Percentiles rank a stretch among this genome's conserved stretches.
These are phyloP conservation scores for Ambrosiella beaveri DNA, from an alignment of 2,329 filamentous ascomycete genomes.

Conservation along the genomic window DNA sequence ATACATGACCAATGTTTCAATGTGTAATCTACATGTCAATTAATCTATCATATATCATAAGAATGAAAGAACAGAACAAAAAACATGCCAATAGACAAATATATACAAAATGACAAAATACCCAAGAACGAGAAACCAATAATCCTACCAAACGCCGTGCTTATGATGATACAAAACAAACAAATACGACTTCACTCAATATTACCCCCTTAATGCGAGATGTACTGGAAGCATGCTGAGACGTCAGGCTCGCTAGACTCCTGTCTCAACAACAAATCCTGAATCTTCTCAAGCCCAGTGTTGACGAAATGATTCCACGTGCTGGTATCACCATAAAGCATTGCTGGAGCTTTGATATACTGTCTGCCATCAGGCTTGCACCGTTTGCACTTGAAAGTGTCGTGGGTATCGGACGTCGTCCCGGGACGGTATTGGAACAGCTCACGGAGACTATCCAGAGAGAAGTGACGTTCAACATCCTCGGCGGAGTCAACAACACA, in stretches of 20 bases:
- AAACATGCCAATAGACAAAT: background rate
- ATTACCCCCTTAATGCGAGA: slow-evolving; percentile 49
- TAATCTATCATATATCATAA: background rate
- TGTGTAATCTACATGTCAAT: background rate
- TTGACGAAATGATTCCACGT: slow-evolving; percentile 99
- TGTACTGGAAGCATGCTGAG: slow-evolving; percentile 95
- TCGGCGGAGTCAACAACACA: slow-evolving; percentile 94
- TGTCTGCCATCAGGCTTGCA: slow-evolving; percentile 80
- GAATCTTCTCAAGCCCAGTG: slow-evolving; percentile 56
- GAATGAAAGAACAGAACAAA: background rate
- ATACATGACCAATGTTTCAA: background rate
- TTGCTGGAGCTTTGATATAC: slow-evolving; percentile 75
- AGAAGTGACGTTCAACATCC: slow-evolving; percentile 94
- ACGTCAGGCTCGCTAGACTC: slow-evolving; percentile 65
- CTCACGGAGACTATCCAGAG: slow-evolving; percentile 74
- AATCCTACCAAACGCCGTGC: background rate
- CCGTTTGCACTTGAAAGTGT: slow-evolving; percentile 96
- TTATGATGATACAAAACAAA: background rate
- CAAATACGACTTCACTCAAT: background rate
- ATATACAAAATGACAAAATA: background rate
- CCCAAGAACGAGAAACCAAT: background rate
- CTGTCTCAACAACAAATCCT: slow-evolving; percentile 78
- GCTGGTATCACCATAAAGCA: slow-evolving; percentile 94
- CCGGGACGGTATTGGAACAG: slow-evolving; percentile 80
- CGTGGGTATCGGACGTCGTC: slow-evolving; percentile 86